These are phyloP conservation scores for Sporormia fimetaria DNA, from an alignment of 495 filamentous ascomycete genomes.

Conservation along the genomic window DNA sequence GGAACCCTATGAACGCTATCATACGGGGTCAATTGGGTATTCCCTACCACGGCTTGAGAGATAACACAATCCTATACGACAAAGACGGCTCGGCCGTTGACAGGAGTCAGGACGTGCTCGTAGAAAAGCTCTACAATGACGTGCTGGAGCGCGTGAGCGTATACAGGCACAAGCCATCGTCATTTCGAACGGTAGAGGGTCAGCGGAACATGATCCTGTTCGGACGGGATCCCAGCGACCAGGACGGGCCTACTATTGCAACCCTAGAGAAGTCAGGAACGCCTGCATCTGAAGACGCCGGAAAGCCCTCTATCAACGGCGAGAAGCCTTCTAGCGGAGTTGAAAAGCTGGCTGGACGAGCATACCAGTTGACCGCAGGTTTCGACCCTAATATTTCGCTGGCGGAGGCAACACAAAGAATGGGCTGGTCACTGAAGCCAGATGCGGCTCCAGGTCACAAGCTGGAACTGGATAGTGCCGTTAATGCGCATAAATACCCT, in stretches of 20 bases:
- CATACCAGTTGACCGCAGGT: slow-evolving; percentile 30
- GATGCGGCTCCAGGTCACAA: slow-evolving; percentile 52
- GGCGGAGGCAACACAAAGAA: slow-evolving; percentile 51
- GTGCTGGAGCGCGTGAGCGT: slow-evolving; percentile 80
- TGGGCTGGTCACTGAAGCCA: slow-evolving; percentile 71
- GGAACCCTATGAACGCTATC: slow-evolving; percentile 84
- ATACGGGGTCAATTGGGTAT: slow-evolving; percentile 85
- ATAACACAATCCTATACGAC: slow-evolving; percentile 86
- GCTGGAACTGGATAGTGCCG: slow-evolving; percentile 60
- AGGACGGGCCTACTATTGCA: slow-evolving; percentile 59
- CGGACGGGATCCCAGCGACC: slow-evolving; percentile 62
- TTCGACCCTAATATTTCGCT: slow-evolving; percentile 37
- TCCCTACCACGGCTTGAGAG: slow-evolving; percentile 68
- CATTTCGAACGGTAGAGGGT: slow-evolving; percentile 65
- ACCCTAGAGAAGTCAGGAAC: slow-evolving; percentile 54
- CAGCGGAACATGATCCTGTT: slow-evolving; percentile 73
- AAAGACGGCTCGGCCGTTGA: slow-evolving; percentile 71
- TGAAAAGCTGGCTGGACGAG: slow-evolving; percentile 37
- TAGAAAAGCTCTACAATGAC: slow-evolving; percentile 87
- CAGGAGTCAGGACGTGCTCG: slow-evolving; percentile 64
- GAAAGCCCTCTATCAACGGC: slow-evolving; percentile 25
- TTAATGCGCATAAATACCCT: slow-evolving; percentile 47
- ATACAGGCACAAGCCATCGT: slow-evolving; percentile 65
- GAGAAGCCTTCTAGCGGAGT: slow-evolving; percentile 29
- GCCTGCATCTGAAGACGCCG: slow-evolving; percentile 29